These are phyloP conservation scores for Pyrrhoderma lamaoense DNA, from an alignment of 1,284 basidiomycete genomes.

Conservation along the genomic window DNA sequence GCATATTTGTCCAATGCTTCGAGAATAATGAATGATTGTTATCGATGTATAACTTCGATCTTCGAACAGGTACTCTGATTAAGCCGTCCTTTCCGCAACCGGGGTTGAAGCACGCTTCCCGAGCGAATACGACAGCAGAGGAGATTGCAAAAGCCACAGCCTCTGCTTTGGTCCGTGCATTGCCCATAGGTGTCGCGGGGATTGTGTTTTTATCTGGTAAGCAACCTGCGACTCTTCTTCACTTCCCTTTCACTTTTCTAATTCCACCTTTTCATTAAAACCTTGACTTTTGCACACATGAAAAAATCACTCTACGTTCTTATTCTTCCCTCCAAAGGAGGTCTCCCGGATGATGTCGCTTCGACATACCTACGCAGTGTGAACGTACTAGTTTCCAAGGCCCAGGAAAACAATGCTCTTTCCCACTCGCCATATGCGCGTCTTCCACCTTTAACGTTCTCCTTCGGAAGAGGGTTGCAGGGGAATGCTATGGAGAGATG, in stretches of 20 bases:
- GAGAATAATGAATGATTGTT: conserved; percentile 18
- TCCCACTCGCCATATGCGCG: conserved; percentile 27
- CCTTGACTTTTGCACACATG: no score
- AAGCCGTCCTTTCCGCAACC: conserved; percentile 49
- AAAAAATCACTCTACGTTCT: no score
- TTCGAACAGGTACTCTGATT: conserved; percentile 34
- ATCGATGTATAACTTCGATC: neutral
- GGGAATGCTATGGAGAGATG: conserved; percentile 41
- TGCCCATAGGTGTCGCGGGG: conserved; percentile 41
- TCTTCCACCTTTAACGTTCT: conserved; percentile 40
- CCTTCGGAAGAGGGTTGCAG: conserved; percentile 44
- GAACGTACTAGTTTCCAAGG: conserved; percentile 17
- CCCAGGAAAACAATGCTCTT: neutral
- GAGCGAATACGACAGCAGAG: conserved; percentile 31
- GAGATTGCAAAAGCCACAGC: conserved; percentile 42
- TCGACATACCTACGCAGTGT: conserved; percentile 20
- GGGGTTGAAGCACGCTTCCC: conserved; percentile 36
- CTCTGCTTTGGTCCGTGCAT: conserved; percentile 38
- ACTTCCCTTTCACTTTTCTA: no score
- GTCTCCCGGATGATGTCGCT: conserved; percentile 20
- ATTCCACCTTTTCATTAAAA: no score
- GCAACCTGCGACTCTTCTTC: conserved; percentile 31
- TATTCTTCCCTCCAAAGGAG: conserved; percentile 17
- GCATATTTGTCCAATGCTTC: no score
- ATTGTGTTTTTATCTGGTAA: conserved; percentile 44